These are phyloP conservation scores for Zygoascus hellenicus DNA, from an alignment of 1,139 yeast genomes.

Conservation along the genomic window DNA sequence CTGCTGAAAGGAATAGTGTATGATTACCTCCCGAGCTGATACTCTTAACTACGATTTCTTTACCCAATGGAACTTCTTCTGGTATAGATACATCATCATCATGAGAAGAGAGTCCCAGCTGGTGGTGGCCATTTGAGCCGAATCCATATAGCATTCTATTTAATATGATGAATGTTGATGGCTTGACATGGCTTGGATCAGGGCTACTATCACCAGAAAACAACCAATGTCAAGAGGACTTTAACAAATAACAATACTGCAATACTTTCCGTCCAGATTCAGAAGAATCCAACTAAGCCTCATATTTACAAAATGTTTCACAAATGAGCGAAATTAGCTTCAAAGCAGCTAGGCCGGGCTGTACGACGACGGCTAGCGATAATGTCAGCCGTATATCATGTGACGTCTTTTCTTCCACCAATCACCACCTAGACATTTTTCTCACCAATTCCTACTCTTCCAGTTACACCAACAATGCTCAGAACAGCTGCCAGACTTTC, in stretches of 20 bases:
- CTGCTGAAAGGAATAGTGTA: constrained; percentile 51
- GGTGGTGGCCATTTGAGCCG: constrained; percentile 82
- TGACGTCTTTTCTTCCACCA: neutral
- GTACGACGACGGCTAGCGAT: too few species aligned
- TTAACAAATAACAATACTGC: too few species aligned
- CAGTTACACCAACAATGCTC: neutral
- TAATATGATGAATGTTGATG: neutral
- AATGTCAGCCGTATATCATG: too few species aligned
- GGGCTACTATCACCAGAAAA: too few species aligned
- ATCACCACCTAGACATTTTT: constrained; percentile 4
- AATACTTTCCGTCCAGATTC: too few species aligned
- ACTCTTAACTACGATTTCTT: constrained; percentile 1
- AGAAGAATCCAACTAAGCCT: too few species aligned
- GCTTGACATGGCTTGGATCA: neutral
- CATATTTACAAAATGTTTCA: too few species aligned
- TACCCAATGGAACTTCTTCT: constrained; percentile 13
- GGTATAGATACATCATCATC: constrained; percentile 46
- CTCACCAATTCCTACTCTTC: neutral
- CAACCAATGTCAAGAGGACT: too few species aligned
- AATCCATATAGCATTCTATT: constrained; percentile 41
- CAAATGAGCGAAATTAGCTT: too few species aligned
- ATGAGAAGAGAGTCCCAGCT: constrained; percentile 56
- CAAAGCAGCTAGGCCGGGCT: too few species aligned
- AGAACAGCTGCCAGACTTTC: neutral
- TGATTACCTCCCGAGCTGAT: constrained; percentile 80